Conservation (phyloP, 2,329 filamentous ascomycete species). For the Lecanosticta acicola region DNA sequence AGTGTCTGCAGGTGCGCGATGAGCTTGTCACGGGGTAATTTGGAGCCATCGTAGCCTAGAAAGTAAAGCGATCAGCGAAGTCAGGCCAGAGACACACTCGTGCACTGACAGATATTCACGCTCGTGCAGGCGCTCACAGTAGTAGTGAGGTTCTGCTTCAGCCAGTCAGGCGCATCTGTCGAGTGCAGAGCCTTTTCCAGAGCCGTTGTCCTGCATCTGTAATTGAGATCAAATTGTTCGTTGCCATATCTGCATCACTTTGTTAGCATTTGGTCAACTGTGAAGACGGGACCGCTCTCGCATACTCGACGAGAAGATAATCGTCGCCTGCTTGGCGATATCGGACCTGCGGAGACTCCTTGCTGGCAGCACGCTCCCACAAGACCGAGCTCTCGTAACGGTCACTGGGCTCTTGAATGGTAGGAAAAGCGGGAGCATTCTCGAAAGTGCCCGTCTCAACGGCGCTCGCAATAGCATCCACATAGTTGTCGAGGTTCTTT, state of each 20-base stretch:
- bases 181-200: constrained; percentile 46
- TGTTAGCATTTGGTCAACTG: too few species aligned
- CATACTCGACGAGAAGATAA: constrained; percentile 51
- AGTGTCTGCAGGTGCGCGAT: constrained; percentile 36
- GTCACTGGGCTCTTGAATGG: constrained; percentile 18
- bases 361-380: constrained; percentile 27
- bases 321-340: constrained; percentile 41
- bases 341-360: constrained; percentile 26
- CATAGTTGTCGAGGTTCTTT: constrained; percentile 41
- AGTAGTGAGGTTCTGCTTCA: constrained; percentile 42
- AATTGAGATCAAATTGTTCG: constrained; percentile 52
- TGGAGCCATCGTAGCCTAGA: constrained; percentile 39
- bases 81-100: too few species aligned
- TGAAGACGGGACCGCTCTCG: too few species aligned
- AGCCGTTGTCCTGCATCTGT: constrained; percentile 51
- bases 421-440: constrained; percentile 30
- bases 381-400: constrained; percentile 28
- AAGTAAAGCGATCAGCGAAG: too few species aligned
- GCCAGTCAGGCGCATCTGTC: constrained; percentile 34
- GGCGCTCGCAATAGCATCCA: constrained; percentile 40
- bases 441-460: constrained; percentile 34
- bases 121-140: constrained; percentile 49
- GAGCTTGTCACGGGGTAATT: constrained; percentile 34
- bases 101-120: constrained; percentile 38
- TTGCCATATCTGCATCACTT: constrained; percentile 38